Conservation (phyloP, 2,329 filamentous ascomycete genomes). For the Xylaria sp. region DNA sequence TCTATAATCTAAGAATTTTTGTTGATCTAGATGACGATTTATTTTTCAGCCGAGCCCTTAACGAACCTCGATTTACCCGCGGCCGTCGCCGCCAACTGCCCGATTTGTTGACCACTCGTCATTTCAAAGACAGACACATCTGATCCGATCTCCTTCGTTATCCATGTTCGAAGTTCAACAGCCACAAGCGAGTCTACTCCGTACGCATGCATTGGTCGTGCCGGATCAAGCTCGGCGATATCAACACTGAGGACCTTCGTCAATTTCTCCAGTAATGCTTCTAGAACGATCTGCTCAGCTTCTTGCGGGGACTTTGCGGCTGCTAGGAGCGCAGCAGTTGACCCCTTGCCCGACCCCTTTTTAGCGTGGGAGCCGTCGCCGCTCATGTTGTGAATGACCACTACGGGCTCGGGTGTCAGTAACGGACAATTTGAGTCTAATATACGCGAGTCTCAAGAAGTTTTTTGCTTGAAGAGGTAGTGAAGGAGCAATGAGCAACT, state of each 20-base stretch:
- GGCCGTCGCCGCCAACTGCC: conserved; percentile 16
- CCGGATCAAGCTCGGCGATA: conserved; percentile 41
- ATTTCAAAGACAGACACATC: conserved; percentile 36
- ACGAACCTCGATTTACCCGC: conserved; percentile 19
- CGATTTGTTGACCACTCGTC: conserved; percentile 31
- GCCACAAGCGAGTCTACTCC: conserved; percentile 51
- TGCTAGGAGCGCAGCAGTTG: conserved; percentile 15
- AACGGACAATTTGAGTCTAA: no score
- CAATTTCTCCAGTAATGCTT: conserved; percentile 30
- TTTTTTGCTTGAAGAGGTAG: no score
- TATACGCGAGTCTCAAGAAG: no score
- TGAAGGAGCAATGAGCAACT: no score
- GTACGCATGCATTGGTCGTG: conserved; percentile 44
- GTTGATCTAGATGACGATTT: no score
- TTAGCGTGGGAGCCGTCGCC: not conserved
- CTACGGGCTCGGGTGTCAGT: no score
- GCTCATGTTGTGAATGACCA: conserved; percentile 6
- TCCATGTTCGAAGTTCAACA: conserved; percentile 49
- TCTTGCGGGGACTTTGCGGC: conserved; percentile 5
- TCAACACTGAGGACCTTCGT: conserved; percentile 37
- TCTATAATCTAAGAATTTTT: no score
- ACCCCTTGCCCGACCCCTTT: conserved; percentile 8
- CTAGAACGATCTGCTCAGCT: conserved; percentile 27
- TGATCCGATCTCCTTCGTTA: conserved; percentile 36
- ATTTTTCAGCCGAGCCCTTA: not conserved